These are phyloP conservation scores for Phialophora chinensis DNA, from an alignment of 2,329 filamentous ascomycete species.

Conservation along the genomic window DNA sequence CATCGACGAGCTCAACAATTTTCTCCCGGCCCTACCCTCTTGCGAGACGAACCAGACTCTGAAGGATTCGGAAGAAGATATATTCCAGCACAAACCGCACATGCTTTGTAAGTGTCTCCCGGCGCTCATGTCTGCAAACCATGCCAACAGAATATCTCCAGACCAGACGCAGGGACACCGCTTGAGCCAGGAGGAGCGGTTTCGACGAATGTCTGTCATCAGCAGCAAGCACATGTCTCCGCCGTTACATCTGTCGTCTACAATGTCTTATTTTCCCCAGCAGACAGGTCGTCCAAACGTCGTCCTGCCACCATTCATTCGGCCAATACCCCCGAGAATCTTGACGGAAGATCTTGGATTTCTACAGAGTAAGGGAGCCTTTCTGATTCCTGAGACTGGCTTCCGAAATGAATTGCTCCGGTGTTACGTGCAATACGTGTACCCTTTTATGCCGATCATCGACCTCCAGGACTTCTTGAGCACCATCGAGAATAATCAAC, in stretches of 20 bases:
- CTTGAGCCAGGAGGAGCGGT: constrained; percentile 52
- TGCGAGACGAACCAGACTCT: constrained; percentile 10
- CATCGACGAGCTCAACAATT: constrained; percentile 38
- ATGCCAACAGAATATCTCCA: constrained; percentile 41
- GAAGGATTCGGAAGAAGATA: constrained; percentile 54
- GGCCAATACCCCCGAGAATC: constrained; percentile 77
- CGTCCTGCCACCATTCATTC: constrained; percentile 72
- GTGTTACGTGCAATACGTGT: constrained; percentile 85
- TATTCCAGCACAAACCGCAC: constrained; percentile 64
- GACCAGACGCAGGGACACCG: constrained; percentile 56
- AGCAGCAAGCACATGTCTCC: constrained; percentile 47
- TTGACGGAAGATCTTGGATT: constrained; percentile 82
- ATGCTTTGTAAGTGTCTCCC: constrained; percentile 62
- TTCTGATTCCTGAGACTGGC: constrained; percentile 72
- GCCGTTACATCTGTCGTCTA: constrained; percentile 44
- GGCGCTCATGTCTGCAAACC: not conserved
- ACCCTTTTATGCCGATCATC: constrained; percentile 91
- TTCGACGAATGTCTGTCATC: constrained; percentile 54
- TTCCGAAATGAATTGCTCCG: constrained; percentile 82
- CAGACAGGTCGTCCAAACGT: constrained; percentile 55
- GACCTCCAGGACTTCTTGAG: constrained; percentile 67
- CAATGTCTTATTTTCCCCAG: constrained; percentile 51
- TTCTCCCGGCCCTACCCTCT: constrained; percentile 19
- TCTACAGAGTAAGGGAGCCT: constrained; percentile 80
- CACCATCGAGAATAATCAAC: constrained; percentile 69